Evolutionary conservation across 352 stramenopile genomes (phyloP), one percentile per base, ranked within the genome.

Genomic region (Globisporangium splendens): DNA sequence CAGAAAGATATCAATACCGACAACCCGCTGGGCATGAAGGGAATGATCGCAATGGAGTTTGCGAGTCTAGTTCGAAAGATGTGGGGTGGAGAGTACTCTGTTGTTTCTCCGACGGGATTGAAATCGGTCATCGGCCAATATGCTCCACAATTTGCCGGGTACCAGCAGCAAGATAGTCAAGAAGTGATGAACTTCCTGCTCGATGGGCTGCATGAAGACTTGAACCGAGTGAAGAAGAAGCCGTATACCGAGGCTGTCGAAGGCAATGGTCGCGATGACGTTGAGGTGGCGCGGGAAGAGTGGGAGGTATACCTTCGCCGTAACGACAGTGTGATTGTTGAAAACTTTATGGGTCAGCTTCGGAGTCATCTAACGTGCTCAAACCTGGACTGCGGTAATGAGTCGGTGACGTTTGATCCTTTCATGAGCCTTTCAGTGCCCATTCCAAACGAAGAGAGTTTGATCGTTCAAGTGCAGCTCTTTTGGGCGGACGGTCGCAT

Each of bases 21-120:
- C 18, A 99, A 99, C 64, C 96, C 97, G 18, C 79, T 99, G 3
- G 86, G 83, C 3, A 91, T 93, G 81, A 91, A 95, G 39, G 96
- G 96, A 10, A 85, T 88, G 56, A 94, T 99, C 59, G 96, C 96
- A 1, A 79, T 79, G n/a, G 90, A 97, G n/a, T 99, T 99, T 76
- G 95, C 89, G 0, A 81, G 72, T 24, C 70, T 99, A 7, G 57
- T 99, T 18, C 81, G 85, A n/a, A 86, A 97, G 50, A 96, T 99
- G 69, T 99, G 96, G 93, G 82, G 76, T 38, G 91, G 89, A 18
- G 77, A 97, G 47, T 97, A 88, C 68, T 86, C 75, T 6, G 77
- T 93, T 11, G 81, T 96, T 4, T 75, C 80, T 3, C 86, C 90
- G 6, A 83, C 72, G 1, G 70, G 81, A 20, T 62, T 95, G n/a